These are phyloP conservation scores for Lachnellula cervina DNA, from an alignment of 2,329 filamentous ascomycete genomes.

Conservation along the genomic window DNA sequence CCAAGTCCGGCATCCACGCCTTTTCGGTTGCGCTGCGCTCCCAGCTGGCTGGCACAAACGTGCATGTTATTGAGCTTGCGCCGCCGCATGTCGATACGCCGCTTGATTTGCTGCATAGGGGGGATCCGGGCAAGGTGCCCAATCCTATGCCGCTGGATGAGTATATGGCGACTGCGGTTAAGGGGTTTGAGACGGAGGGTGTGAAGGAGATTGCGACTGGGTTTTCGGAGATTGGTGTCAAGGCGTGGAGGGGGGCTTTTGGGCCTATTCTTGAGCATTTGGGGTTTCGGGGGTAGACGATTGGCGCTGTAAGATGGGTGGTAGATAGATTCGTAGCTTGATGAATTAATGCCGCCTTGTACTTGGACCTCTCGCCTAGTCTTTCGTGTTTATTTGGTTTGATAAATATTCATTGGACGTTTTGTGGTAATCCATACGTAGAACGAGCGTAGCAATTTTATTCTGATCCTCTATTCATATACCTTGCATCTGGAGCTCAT, in stretches of 20 bases:
- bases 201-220: slow-evolving; percentile 31
- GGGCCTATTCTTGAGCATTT: slow-evolving; percentile 14
- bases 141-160: slow-evolving; percentile 32
- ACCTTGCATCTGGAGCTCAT: background rate
- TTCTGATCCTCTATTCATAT: background rate
- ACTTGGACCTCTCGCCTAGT: background rate
- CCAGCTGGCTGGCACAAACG: slow-evolving; percentile 27
- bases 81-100: slow-evolving; percentile 36
- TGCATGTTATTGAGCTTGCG: slow-evolving; percentile 34
- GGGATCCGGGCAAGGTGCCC: slow-evolving; percentile 14
- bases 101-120: slow-evolving; percentile 28
- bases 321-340: background rate
- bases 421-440: background rate
- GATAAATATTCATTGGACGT: background rate
- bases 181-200: slow-evolving; percentile 22
- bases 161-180: slow-evolving; percentile 30
- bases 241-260: slow-evolving; percentile 19
- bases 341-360: background rate
- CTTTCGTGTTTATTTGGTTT: background rate
- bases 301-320: background rate
- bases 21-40: slow-evolving; percentile 28
- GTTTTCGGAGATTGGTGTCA: slow-evolving; percentile 22
- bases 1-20: slow-evolving; percentile 32
- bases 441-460: background rate
- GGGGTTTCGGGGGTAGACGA: slow-evolving; percentile 4